Percentiles rank a stretch among this genome's conserved stretches.
These are phyloP conservation scores for Wallacemonas sp. DNA, from an alignment of 208 protist genomes.

Conservation along the genomic window DNA sequence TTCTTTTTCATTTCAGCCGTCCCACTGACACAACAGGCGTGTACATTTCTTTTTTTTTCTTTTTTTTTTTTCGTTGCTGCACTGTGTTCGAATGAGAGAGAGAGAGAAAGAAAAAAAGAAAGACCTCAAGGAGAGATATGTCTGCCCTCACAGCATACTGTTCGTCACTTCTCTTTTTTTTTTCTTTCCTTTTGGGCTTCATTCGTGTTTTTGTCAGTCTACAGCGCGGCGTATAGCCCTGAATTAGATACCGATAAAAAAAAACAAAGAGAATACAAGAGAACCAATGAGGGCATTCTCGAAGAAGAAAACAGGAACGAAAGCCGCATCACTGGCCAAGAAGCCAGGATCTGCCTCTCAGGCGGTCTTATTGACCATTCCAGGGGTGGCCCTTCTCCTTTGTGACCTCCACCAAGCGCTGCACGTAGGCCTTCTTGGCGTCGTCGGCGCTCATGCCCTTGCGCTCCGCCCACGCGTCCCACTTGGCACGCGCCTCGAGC, in stretches of 20 bases:
- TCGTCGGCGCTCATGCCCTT: slow-evolving; percentile 92
- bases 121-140: not conserved
- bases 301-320: too few relatives aligned
- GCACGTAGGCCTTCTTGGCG: slow-evolving; percentile 91
- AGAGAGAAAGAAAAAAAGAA: not conserved
- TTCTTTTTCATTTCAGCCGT: too few relatives aligned
- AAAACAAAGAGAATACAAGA: too few relatives aligned
- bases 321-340: too few relatives aligned
- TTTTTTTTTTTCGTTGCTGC: not conserved
- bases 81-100: not conserved
- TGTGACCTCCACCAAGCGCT: slow-evolving; percentile 60
- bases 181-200: not conserved
- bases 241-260: too few relatives aligned
- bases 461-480: slow-evolving; percentile 89
- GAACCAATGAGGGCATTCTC: too few relatives aligned
- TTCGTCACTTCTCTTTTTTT: not conserved
- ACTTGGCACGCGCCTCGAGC: slow-evolving; percentile 94
- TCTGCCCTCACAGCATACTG: not conserved
- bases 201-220: too few relatives aligned
- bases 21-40: too few relatives aligned
- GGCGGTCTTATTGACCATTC: slow-evolving; percentile 40
- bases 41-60: too few relatives aligned
- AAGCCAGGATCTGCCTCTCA: too few relatives aligned
- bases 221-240: too few relatives aligned
- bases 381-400: slow-evolving; percentile 59